Evolutionary conservation across 768 basidiomycete species (phyloP).

Genomic region (Dendrothele bispora): DNA sequence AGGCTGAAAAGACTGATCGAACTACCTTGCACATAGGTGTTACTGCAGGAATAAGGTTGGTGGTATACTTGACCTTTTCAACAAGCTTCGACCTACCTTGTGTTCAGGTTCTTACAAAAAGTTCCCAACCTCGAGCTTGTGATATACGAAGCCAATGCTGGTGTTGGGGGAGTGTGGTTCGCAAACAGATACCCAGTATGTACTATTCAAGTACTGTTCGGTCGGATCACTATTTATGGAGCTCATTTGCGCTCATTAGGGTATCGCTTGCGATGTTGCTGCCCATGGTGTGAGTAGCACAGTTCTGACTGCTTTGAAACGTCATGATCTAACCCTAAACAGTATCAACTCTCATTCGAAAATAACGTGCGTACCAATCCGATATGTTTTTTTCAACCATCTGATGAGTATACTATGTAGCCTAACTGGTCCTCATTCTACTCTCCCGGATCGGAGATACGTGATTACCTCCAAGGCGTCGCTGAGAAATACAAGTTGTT

Average conservation of each 20-base stretch:
- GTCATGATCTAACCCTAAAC: neutral
- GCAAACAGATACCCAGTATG: conserved; percentile 3
- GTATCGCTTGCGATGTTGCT: conserved; percentile 61
- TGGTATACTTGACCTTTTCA: neutral
- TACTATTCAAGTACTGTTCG: neutral
- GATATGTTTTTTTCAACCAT: neutral
- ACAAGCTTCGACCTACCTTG: neutral
- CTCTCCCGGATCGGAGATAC: conserved; percentile 60
- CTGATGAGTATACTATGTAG: conserved; percentile 24
- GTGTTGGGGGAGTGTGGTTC: conserved; percentile 9
- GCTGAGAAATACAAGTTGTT: conserved; percentile 57
- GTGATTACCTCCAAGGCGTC: conserved; percentile 48
- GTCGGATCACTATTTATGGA: neutral
- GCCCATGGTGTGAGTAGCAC: conserved; percentile 44
- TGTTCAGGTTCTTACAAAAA: conserved; percentile 50
- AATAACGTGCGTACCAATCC: conserved; percentile 36
- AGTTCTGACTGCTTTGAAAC: neutral
- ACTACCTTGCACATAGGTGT: conserved; percentile 39
- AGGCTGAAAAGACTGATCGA: too few relatives aligned
- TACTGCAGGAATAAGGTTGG: conserved; percentile 54
- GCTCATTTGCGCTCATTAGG: conserved; percentile 27
- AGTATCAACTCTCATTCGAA: conserved; percentile 64
- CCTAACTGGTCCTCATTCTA: conserved; percentile 64
- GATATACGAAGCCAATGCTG: conserved; percentile 60
- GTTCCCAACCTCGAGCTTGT: conserved; percentile 53